A percentile compares a stretch with the other conserved stretches of the same genome.
Conservation (phyloP, 106 monocot genomes). For the Amphibolis antarctica region DNA sequence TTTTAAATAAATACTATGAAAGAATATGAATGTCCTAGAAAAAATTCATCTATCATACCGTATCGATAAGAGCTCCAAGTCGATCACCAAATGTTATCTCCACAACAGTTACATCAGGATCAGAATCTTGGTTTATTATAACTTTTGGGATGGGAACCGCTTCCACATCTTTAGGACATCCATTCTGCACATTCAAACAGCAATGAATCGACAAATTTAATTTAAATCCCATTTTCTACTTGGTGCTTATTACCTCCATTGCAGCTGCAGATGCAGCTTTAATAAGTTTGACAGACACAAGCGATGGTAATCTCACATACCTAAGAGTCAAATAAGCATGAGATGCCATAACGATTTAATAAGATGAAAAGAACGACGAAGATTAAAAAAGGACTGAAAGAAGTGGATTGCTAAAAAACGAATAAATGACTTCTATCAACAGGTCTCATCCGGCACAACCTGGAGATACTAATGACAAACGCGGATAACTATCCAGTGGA, state of each 20-base stretch:
- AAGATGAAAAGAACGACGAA: neutral
- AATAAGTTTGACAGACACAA: conserved; percentile 27
- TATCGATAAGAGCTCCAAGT: conserved; percentile 91
- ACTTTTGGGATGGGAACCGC: conserved; percentile 87
- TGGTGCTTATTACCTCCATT: conserved; percentile 45
- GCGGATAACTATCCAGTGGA: too few species aligned
- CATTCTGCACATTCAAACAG: conserved; percentile 39
- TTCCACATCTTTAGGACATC: conserved; percentile 36
- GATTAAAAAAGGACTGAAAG: neutral
- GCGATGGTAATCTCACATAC: conserved; percentile 31
- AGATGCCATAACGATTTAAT: neutral
- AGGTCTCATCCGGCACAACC: too few species aligned
- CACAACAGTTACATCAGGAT: conserved; percentile 84
- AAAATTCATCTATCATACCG: conserved; percentile 33
- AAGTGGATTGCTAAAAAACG: too few species aligned
- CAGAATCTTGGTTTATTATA: conserved; percentile 91
- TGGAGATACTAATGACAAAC: too few species aligned
- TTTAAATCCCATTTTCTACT: neutral
- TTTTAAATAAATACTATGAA: neutral
- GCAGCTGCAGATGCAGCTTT: conserved; percentile 48
- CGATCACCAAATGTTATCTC: conserved; percentile 94
- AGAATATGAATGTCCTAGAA: neutral
- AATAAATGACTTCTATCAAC: too few species aligned
- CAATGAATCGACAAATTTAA: conserved; percentile 12
- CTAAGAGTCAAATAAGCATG: neutral